Base-by-base conservation (phyloP, 2,329 filamentous ascomycete species). In the Coniochaeta sp. region DNA sequence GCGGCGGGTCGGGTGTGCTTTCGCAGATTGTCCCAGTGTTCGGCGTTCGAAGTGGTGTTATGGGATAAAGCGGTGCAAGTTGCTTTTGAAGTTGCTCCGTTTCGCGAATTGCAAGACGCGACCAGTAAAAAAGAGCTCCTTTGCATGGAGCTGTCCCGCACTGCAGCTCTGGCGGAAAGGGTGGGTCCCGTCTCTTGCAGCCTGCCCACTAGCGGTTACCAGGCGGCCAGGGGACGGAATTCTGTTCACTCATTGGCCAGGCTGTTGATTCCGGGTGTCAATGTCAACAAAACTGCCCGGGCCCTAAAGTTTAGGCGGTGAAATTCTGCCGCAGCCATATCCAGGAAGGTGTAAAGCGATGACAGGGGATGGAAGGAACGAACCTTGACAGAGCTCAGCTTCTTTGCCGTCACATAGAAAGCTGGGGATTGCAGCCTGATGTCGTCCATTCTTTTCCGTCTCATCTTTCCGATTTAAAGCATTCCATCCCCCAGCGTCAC, bases 91-190 rank as follows among this genome's bases (percentile, higher is more conserved):
- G 26, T 20, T 48, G 45, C 22, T 16, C 27, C 24, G 26, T 48
- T 48, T 31, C 26, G 26, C 26, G 26, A 26, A 31, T 48, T 31
- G 5, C 14, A 48, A n/a, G 45, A 48, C 45, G 45, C 45, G 45
- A 48, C 45, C 20, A 26, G 24, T 30, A 24, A 48, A 48, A 48
- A 48, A 48, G 45, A 49, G 47, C 47, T 49, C 35, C 47, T n/a
- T n/a, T 26, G 13, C 47, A 48, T 42, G 38, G 38, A 42, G 47
- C 28, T 35, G 47, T 49, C 47, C 47, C 47, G 47, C 47, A 16
- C 30, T 49, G 26, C 7, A 20, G 28, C 24, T 26, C 26, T n/a
- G 4, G 6, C 12, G 22, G 16, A 13, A 42, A 42, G 18, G 6
- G 45, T 48, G 45, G 45, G 45, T 48, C 30, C 9, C n/a, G 30